Evolutionary conservation across 2,329 filamentous ascomycete species (phyloP), one percentile per base, ranked within the genome.

Genomic region (Fusarium pseudograminearum): DNA sequence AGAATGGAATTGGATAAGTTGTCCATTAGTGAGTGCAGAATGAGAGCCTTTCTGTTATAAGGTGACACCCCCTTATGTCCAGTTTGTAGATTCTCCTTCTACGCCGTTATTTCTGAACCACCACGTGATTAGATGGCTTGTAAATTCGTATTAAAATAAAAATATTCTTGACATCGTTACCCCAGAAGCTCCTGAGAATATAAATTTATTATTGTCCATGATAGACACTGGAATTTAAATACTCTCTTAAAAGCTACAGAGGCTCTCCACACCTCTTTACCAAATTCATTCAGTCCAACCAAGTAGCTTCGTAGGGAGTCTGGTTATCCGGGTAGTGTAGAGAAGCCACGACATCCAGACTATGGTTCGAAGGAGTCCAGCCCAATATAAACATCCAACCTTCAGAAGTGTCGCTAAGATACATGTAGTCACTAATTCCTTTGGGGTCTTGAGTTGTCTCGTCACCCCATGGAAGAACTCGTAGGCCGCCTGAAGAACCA

Each of bases 231-330:
- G 10, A 30, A 30, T 30, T 12, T 12, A 30, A 30, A 30, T 30
- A 1, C 28, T 30, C 28, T 30, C 28, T 12, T 12, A 28, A 28
- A 28, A 28, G 26, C 10, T 28, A 28, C 26, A 28, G 26, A 28
- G 0, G 3, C 26, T 3, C 26, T 28, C 26, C 4, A 28, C 26
- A 28, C 1, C 26, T 28, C 26, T 28, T 10, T 28, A 28, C 0
- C 3, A 28, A 28, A 28, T 10, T 28, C 26, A 28, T 40, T 40
- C 11, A 58, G 16, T 58, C 55, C 11, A 58, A 28, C 55, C 55
- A 58, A 9, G 47, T 58, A 14, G 55, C 55, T 41, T 58, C 55
- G 8, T 54, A 58, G 42, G 55, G 55, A 2, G 55, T 54, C 2
- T 28, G 24, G 47, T 58, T 42, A 14, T 54, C 55, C 12, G 47